phyloP scores from a whole-genome alignment of 768 basidiomycete genomes.

The Artomyces pyxidatus region DNA sequence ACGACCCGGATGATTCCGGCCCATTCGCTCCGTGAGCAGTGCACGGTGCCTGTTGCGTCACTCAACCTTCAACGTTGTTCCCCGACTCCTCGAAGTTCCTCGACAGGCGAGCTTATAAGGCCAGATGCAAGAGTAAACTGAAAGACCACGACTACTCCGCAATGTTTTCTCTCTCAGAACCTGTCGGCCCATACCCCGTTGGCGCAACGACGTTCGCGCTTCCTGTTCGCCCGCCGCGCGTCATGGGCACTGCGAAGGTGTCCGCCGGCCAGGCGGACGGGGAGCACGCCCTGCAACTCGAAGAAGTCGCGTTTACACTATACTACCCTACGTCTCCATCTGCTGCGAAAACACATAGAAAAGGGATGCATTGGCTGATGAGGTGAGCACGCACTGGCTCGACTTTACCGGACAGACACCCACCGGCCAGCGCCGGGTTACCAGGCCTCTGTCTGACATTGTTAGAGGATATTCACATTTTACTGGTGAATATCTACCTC shows the following conservation, averaged over 20 bases:
- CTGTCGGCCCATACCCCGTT: slow-evolving; percentile 9
- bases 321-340: slow-evolving; percentile 6
- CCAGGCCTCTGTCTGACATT: slow-evolving; percentile 5
- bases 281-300: slow-evolving; percentile 4
- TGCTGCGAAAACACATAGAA: background rate
- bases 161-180: slow-evolving; percentile 4
- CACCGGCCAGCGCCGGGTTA: background rate
- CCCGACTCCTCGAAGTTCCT: too few species aligned
- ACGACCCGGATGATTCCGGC: too few species aligned
- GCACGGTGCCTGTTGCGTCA: too few species aligned
- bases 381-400: slow-evolving; percentile 3
- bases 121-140: too few species aligned
- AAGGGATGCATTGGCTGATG: slow-evolving; percentile 8
- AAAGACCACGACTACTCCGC: too few species aligned
- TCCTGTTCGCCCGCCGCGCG: slow-evolving; percentile 3
- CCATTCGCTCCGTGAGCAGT: too few species aligned
- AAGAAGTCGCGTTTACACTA: slow-evolving; percentile 10
- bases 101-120: too few species aligned
- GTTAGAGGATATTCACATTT: slow-evolving; percentile 11
- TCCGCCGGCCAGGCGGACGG: background rate
- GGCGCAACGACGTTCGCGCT: slow-evolving; percentile 8
- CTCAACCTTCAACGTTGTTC: too few species aligned
- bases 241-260: slow-evolving; percentile 1
- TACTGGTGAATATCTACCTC: background rate
- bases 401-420: background rate